Evolutionary conservation across 2,329 filamentous ascomycete genomes (phyloP).

Genomic region (Xylaria hypoxylon): DNA sequence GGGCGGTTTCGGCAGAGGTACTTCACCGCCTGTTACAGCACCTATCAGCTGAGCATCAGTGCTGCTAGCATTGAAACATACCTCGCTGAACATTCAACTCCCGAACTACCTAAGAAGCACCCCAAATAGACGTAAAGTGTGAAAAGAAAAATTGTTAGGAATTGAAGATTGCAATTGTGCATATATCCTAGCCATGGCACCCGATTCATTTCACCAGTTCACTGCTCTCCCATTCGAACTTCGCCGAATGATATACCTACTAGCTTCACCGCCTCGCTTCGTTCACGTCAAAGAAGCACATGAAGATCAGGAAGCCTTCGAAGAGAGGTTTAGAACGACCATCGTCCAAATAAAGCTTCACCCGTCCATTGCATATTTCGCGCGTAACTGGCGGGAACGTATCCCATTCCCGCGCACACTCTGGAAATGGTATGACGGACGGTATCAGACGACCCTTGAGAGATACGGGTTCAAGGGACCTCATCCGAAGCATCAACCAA

Average conservation of each 20-base stretch:
- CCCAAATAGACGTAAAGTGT: neutral
- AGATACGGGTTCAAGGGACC: constrained; percentile 31
- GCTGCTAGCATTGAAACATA: neutral
- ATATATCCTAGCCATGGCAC: constrained; percentile 20
- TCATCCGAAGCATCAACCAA: neutral
- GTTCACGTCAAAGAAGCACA: constrained; percentile 35
- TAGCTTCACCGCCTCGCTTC: constrained; percentile 41
- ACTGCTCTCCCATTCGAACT: constrained; percentile 38
- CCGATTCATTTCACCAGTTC: constrained; percentile 35
- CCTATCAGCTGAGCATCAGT: neutral
- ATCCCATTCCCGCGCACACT: neutral
- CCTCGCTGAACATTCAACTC: neutral
- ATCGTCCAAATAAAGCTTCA: constrained; percentile 34
- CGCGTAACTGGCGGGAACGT: constrained; percentile 33
- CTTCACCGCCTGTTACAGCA: constrained; percentile 2
- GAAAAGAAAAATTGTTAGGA: no score
- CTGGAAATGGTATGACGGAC: constrained; percentile 7
- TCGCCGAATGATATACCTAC: constrained; percentile 39
- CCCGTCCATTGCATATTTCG: constrained; percentile 38
- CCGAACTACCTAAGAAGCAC: neutral
- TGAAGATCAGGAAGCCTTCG: constrained; percentile 24
- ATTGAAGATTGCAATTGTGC: neutral
- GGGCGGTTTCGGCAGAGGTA: neutral
- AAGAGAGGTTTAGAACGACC: constrained; percentile 28
- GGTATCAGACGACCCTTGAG: constrained; percentile 29